A percentile compares a stretch with the other conserved stretches of the same genome.
Evolutionary conservation across 352 stramenopile genomes (phyloP).

Genomic region (Globisporangium recalcitrans): DNA sequence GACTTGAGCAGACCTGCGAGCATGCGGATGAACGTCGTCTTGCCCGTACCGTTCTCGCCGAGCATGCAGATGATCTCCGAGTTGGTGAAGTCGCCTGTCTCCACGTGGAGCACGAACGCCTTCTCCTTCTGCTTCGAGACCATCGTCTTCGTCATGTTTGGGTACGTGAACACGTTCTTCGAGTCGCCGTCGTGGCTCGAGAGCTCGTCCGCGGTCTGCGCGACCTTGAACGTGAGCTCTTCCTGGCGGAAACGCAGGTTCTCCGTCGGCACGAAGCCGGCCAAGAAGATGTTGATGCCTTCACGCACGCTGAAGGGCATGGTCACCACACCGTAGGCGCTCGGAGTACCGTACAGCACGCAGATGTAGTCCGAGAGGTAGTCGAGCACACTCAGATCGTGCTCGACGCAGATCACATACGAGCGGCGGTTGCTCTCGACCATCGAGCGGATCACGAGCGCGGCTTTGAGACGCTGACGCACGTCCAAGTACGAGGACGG

Average conservation of each 20-base stretch:
- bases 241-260: slow-evolving; percentile 99
- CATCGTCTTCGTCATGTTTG: slow-evolving; percentile 98
- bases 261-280: slow-evolving; percentile 98
- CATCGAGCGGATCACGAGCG: slow-evolving; percentile 96
- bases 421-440: slow-evolving; percentile 83
- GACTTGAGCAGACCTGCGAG: slow-evolving; percentile 97
- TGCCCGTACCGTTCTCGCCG: slow-evolving; percentile 99
- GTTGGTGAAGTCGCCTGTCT: slow-evolving; percentile 96
- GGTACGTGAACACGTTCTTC: slow-evolving; percentile 93
- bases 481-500: slow-evolving; percentile 99
- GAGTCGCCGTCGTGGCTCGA: slow-evolving; percentile 82
- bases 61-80: slow-evolving; percentile 99
- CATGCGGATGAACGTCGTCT: slow-evolving; percentile 99
- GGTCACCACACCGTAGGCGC: slow-evolving; percentile 99
- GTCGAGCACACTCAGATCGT: slow-evolving; percentile 99
- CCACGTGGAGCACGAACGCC: slow-evolving; percentile 97
- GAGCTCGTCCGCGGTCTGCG: slow-evolving; percentile 90
- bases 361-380: slow-evolving; percentile 99
- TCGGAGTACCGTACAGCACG: slow-evolving; percentile 97
- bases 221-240: slow-evolving; percentile 98
- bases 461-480: slow-evolving; percentile 97
- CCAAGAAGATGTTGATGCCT: slow-evolving; percentile 99
- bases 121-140: slow-evolving; percentile 91
- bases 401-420: slow-evolving; percentile 99
- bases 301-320: slow-evolving; percentile 99